These are phyloP conservation scores for Leccinum solheimii DNA, from an alignment of 1,284 basidiomycete species.

Conservation along the genomic window DNA sequence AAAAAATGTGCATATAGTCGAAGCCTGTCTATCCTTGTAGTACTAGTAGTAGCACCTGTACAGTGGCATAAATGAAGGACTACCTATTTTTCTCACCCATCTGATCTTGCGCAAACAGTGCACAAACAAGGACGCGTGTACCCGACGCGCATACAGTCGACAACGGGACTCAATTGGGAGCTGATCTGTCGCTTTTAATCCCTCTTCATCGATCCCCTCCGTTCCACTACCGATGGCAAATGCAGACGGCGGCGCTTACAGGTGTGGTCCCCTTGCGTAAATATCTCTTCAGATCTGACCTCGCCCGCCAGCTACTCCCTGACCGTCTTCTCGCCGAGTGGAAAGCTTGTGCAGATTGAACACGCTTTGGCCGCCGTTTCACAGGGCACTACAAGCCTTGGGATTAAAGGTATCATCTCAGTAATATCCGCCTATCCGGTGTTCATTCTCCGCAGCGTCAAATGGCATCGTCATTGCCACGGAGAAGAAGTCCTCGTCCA, in stretches of 20 bases:
- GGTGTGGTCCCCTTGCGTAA: slow-evolving; percentile 42
- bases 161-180: slow-evolving; percentile 2
- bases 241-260: slow-evolving; percentile 81
- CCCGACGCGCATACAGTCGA: slow-evolving; percentile 27
- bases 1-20: not conserved
- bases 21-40: not conserved
- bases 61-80: not conserved
- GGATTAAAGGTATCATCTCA: slow-evolving; percentile 84
- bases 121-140: slow-evolving; percentile 35
- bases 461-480: slow-evolving; percentile 99
- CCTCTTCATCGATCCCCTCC: slow-evolving; percentile 2
- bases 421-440: slow-evolving; percentile 21
- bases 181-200: slow-evolving; percentile 27
- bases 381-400: slow-evolving; percentile 95
- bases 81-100: slow-evolving; percentile 18
- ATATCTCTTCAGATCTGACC: slow-evolving; percentile 22
- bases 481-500: slow-evolving; percentile 98
- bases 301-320: slow-evolving; percentile 81
- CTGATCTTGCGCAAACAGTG: slow-evolving; percentile 21
- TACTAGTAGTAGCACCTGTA: not conserved
- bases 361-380: slow-evolving; percentile 97
- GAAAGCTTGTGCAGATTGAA: slow-evolving; percentile 99
- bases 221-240: slow-evolving; percentile 53
- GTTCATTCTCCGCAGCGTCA: slow-evolving; percentile 62
- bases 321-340: slow-evolving; percentile 98